Conservation (phyloP, 208 protist species). For the Naegleria fowleri region DNA sequence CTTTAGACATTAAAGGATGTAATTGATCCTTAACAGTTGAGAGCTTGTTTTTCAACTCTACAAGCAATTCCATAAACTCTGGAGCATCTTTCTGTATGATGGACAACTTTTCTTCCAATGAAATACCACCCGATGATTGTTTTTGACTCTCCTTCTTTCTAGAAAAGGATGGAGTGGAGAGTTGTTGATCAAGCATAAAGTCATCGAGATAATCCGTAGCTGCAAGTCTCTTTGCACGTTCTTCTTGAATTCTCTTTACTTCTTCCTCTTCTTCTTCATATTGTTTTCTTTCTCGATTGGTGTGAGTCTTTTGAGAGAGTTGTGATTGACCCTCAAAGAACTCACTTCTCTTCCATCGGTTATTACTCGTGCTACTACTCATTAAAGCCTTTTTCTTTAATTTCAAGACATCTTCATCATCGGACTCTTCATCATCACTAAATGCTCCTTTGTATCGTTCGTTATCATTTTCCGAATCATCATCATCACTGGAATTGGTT, state of each 20-base stretch:
- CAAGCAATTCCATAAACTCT: neutral
- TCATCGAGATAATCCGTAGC: neutral
- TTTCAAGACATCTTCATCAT: neutral
- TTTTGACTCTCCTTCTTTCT: neutral
- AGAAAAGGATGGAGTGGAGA: too few species aligned
- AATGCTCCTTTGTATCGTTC: neutral
- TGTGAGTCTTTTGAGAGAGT: neutral
- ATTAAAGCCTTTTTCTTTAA: neutral
- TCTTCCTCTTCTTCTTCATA: conserved; percentile 1
- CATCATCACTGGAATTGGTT: neutral
- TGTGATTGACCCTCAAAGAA: neutral
- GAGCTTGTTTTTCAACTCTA: neutral
- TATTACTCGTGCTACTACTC: neutral
- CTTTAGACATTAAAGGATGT: neutral
- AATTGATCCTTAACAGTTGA: neutral
- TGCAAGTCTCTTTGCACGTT: neutral
- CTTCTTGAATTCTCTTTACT: conserved; percentile 8
- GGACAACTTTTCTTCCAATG: neutral
- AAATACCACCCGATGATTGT: neutral
- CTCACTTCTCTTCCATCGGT: neutral
- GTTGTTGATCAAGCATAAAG: neutral
- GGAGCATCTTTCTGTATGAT: conserved; percentile 8
- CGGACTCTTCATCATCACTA: neutral
- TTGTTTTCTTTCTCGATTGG: neutral
- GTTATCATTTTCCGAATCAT: neutral